A percentile compares a stretch with the other conserved stretches of the same genome.
Conservation (phyloP, 1,284 basidiomycete species). For the Ustilago xerochloae region DNA sequence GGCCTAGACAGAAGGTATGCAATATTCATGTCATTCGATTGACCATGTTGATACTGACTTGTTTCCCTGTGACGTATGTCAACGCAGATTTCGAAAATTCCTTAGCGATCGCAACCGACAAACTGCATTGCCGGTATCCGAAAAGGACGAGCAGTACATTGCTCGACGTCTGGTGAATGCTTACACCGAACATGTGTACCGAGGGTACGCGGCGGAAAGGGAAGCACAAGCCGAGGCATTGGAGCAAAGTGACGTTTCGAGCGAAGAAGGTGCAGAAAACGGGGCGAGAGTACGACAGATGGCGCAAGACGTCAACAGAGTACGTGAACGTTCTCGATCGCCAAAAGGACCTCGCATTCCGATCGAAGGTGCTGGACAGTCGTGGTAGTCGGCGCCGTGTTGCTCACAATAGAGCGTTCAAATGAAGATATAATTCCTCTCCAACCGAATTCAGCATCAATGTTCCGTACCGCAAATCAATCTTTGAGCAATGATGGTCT, state of each 20-base stretch:
- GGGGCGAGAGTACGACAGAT: background rate
- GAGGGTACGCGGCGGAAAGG: background rate
- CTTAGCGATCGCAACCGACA: background rate
- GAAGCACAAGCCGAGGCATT: background rate
- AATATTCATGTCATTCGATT: too few species aligned
- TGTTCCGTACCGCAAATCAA: too few species aligned
- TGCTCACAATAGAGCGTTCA: too few species aligned
- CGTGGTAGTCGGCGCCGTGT: too few species aligned
- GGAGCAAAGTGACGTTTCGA: background rate
- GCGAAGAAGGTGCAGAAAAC: background rate
- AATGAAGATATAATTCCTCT: too few species aligned
- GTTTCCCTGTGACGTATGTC: background rate
- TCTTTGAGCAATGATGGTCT: too few species aligned
- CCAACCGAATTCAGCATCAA: too few species aligned
- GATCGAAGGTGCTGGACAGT: too few species aligned
- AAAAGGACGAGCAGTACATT: conserved; percentile 10
- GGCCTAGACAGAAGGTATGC: too few species aligned
- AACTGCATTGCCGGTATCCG: background rate
- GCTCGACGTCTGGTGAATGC: conserved; percentile 28
- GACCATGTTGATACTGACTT: background rate
- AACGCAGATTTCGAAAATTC: conserved; percentile 9
- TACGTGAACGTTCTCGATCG: background rate
- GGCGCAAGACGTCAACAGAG: background rate
- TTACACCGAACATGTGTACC: conserved; percentile 2
- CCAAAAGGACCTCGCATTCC: background rate